Evolutionary conservation across 139 green algal species (phyloP).

Genomic region (Pleodorina starrii): DNA sequence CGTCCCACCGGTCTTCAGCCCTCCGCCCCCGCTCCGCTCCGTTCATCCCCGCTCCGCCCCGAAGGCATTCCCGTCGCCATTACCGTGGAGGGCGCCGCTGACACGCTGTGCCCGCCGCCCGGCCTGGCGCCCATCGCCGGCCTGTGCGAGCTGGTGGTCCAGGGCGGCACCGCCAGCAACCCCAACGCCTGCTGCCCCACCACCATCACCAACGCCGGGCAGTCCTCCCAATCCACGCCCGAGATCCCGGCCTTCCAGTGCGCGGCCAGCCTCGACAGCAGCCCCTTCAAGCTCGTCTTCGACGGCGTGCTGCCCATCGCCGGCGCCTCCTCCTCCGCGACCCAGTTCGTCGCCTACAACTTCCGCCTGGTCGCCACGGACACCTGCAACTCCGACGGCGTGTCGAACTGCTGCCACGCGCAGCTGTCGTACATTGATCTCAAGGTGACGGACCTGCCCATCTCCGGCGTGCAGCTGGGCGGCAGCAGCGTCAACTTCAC

Average conservation of each 20-base stretch:
- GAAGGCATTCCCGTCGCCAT: constrained; percentile 37
- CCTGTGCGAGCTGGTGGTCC: constrained; percentile 52
- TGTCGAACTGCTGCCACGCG: constrained; percentile 48
- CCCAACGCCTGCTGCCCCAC: constrained; percentile 50
- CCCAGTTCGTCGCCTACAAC: constrained; percentile 8
- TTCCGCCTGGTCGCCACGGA: constrained; percentile 28
- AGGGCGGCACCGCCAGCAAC: constrained; percentile 24
- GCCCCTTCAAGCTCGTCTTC: constrained; percentile 13
- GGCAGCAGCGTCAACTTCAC: not conserved
- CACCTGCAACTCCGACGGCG: not conserved
- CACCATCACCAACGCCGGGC: not conserved
- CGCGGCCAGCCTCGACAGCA: not conserved
- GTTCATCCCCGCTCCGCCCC: not conserved
- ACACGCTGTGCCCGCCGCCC: constrained; percentile 44
- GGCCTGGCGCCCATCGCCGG: constrained; percentile 33
- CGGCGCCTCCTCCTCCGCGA: not conserved
- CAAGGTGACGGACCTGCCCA: constrained; percentile 30
- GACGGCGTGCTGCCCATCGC: not conserved
- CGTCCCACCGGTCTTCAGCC: too few relatives aligned
- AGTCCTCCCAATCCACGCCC: not conserved
- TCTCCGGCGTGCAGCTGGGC: constrained; percentile 27
- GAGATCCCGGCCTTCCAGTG: constrained; percentile 16
- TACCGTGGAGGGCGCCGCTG: constrained; percentile 46
- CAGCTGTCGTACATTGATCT: constrained; percentile 44
- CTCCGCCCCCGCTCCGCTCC: too few relatives aligned